These are phyloP conservation scores for Murraya koenigii DNA, from an alignment of 345 rosid species.

Conservation along the genomic window DNA sequence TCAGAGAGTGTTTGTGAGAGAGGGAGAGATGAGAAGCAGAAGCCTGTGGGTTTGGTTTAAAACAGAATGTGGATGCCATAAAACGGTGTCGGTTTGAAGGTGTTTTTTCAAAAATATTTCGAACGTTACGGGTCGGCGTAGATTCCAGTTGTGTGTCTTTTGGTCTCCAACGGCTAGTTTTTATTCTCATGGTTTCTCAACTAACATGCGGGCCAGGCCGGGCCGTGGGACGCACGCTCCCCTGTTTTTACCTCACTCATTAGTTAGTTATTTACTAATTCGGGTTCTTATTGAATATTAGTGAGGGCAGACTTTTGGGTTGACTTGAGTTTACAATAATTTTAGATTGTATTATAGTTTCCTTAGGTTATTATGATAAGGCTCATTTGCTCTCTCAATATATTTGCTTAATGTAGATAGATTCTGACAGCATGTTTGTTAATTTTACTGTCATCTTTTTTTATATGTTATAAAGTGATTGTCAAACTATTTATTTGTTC, in stretches of 20 bases:
- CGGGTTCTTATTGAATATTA: too few relatives aligned
- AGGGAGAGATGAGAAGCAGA: not conserved
- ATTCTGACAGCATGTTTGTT: too few relatives aligned
- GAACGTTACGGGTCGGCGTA: slow-evolving; percentile 21
- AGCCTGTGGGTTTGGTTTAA: slow-evolving; percentile 9
- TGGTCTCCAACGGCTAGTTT: slow-evolving; percentile 29
- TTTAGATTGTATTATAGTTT: too few relatives aligned
- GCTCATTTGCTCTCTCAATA: too few relatives aligned
- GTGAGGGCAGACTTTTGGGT: too few relatives aligned
- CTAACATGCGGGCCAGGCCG: slow-evolving; percentile 3
- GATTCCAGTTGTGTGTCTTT: not conserved
- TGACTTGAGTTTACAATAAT: too few relatives aligned
- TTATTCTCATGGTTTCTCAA: not conserved
- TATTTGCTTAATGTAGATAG: too few relatives aligned
- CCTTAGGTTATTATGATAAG: too few relatives aligned
- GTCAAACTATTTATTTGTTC: fast-evolving
- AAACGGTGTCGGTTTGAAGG: slow-evolving; percentile 11
- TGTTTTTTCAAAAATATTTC: not conserved
- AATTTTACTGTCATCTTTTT: too few relatives aligned
- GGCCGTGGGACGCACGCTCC: not conserved
- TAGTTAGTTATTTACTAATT: too few relatives aligned
- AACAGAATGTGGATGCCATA: not conserved
- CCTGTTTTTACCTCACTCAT: too few relatives aligned
- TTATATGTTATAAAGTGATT: fast-evolving
- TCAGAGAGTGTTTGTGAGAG: slow-evolving; percentile 2